A percentile compares a stretch with the other conserved stretches of the same genome.
Evolutionary conservation across 176 grass and related monocot species (phyloP).

Genomic region (Bonia amplexicaulis): DNA sequence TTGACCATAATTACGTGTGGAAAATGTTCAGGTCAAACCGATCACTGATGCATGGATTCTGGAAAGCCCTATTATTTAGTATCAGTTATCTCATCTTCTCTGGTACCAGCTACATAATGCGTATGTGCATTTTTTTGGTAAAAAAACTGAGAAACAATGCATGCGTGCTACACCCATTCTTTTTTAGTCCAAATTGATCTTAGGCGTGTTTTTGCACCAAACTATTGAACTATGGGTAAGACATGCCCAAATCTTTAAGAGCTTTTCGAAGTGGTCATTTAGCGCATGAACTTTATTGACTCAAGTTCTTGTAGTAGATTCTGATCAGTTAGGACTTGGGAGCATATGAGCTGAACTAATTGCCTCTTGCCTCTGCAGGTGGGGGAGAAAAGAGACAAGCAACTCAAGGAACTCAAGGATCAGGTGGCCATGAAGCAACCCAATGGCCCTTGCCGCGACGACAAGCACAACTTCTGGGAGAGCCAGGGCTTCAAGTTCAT

Average conservation of each 20-base stretch:
- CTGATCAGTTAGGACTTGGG: neutral
- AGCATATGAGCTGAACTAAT: neutral
- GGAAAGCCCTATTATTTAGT: constrained; percentile 1
- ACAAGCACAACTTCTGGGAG: constrained; percentile 77
- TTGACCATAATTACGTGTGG: constrained; percentile 2
- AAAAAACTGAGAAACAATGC: neutral
- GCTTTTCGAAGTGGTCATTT: neutral
- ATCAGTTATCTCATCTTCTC: neutral
- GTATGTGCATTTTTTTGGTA: neutral
- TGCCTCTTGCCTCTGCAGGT: constrained; percentile 40
- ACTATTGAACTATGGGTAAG: neutral
- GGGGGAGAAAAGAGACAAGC: constrained; percentile 83
- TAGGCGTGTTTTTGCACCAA: neutral
- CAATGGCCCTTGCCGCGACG: neutral
- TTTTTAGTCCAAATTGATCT: neutral
- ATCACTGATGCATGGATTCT: neutral
- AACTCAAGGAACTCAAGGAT: constrained; percentile 83
- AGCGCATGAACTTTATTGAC: neutral
- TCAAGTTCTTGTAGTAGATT: neutral
- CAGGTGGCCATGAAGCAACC: constrained; percentile 56
- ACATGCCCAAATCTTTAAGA: neutral
- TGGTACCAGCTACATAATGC: neutral
- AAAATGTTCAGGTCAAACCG: constrained; percentile 27
- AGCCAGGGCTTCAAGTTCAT: constrained; percentile 73
- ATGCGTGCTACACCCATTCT: neutral